phyloP scores from a whole-genome alignment of 495 filamentous ascomycete species.

The Pyrenula aspistea region DNA sequence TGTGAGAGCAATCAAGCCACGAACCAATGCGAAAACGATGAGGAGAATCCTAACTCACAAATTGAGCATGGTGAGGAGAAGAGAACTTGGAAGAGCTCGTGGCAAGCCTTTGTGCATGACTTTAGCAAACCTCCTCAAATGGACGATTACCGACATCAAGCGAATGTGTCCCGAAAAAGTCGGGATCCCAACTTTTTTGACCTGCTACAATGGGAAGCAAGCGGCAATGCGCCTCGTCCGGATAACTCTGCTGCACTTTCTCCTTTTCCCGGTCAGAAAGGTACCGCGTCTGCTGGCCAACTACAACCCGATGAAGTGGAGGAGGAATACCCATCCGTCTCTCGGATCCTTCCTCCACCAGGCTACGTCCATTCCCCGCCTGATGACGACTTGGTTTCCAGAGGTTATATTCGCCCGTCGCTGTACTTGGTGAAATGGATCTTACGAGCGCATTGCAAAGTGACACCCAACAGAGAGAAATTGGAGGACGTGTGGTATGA shows the following conservation, averaged over 20 bases:
- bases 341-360: neutral
- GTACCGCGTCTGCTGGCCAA: too few relatives aligned
- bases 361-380: neutral
- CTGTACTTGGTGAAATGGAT: neutral
- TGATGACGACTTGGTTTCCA: neutral
- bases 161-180: neutral
- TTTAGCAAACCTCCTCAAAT: neutral
- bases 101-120: neutral
- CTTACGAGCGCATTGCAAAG: neutral
- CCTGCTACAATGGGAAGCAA: neutral
- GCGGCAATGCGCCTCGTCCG: neutral
- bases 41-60: constrained; percentile 1
- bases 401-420: neutral
- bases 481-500: neutral
- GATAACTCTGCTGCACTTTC: neutral
- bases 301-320: neutral
- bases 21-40: neutral
- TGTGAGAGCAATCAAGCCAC: neutral
- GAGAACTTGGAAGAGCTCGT: constrained; percentile 8
- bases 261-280: too few relatives aligned
- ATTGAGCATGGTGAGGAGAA: constrained; percentile 2
- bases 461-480: neutral
- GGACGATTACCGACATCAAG: neutral
- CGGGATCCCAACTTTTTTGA: neutral
- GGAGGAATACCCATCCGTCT: neutral